These are phyloP conservation scores for Aphanomyces invadans DNA, from an alignment of 352 stramenopile species.

Conservation along the genomic window DNA sequence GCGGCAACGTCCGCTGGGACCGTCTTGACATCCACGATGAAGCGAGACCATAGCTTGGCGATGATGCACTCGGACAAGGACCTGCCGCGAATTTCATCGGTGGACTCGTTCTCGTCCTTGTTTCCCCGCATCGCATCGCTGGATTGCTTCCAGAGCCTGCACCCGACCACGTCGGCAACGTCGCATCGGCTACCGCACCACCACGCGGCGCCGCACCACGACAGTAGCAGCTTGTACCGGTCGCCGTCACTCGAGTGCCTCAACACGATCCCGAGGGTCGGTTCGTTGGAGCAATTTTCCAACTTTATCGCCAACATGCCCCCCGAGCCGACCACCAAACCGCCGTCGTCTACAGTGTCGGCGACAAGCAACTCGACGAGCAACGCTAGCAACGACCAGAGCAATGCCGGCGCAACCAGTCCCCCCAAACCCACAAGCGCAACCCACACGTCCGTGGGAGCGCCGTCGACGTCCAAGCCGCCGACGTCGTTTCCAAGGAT, in stretches of 20 bases:
- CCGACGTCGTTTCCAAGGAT: constrained; percentile 36
- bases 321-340: not conserved
- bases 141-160: constrained; percentile 62
- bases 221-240: constrained; percentile 29
- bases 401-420: no score
- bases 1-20: not conserved
- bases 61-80: constrained; percentile 25
- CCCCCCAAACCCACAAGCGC: no score
- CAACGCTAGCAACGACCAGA: no score
- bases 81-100: constrained; percentile 69
- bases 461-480: no score
- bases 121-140: constrained; percentile 77
- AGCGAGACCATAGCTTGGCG: not conserved
- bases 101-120: constrained; percentile 77
- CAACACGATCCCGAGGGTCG: constrained; percentile 74
- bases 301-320: constrained; percentile 25
- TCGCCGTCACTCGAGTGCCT: constrained; percentile 44
- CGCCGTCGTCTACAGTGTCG: not conserved
- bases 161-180: no score
- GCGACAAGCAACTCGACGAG: no score
- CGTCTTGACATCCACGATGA: not conserved
- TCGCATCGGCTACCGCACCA: constrained; percentile 25
- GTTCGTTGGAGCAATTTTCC: constrained; percentile 47
- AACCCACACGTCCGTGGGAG: not conserved
- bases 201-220: constrained; percentile 25